Base-by-base conservation (phyloP, 208 protist species). In the Phytomonas serpens region DNA sequence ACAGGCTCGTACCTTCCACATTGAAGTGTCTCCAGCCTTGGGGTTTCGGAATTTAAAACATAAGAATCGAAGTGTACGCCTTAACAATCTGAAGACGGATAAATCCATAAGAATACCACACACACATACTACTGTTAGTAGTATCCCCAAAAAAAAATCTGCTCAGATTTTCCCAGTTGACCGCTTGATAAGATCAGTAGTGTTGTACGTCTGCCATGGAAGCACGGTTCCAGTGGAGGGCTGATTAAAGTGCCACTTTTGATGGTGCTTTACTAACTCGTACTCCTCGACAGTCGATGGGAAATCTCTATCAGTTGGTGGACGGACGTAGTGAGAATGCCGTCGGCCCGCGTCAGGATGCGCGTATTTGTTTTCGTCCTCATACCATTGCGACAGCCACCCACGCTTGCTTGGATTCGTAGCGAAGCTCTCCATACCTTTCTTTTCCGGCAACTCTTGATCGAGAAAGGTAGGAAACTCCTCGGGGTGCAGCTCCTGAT, bases 171-270 rank as follows among this genome's bases (percentile, higher is more conserved):
- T 62, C 33, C 84, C 81, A 1, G 78, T 33, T 7, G 75, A 78
- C n/a, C 80, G 75, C 47, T 83, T 85, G 14, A 79, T 72, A 51
- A 93, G 75, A 75, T 96, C 90, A 0, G 86, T 74, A 14, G 90
- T 96, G 77, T 90, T 83, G 68, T 84, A 80, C 0, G 80, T 80
- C 69, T 93, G 87, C 92, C 92, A 97, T 30, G 92, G 92, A 30
- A 97, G 74, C 63, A 94, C 69, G n/a, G 89, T 94, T 19, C 86
- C 89, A 5, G 89, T 94, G 34, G 89, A 89, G 10, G 92, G 82
- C 70, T 97, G 92, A 62, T 92, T 89, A 42, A 97, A 80, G 73
- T 97, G 92, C 92, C 92, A 97, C 77, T 95, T 94, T 78, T 97
- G 92, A 69, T 97, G 92, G 72, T 97, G 92, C 77, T 93, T 94